Base-by-base conservation (phyloP, 2,329 filamentous ascomycete genomes). In the Tolypocladium tropicale region DNA sequence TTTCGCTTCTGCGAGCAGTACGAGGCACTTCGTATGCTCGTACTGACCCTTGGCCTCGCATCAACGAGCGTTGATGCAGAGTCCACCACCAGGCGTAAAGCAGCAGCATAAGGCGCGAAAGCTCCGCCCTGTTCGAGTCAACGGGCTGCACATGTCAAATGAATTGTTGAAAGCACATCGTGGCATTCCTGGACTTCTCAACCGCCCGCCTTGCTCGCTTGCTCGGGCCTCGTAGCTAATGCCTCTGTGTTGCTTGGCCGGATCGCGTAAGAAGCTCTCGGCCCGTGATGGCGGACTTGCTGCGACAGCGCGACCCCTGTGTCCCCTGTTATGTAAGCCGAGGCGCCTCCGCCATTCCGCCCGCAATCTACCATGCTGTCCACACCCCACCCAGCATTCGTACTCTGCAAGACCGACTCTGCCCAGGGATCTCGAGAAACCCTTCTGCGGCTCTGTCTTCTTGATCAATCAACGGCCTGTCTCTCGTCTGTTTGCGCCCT, bases 281-380 rank as follows among this genome's bases (percentile, higher is more conserved):
- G n/a, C 53, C 21, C n/a, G 54, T 41, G 33, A 53, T 46, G 43
- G 41, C 52, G 37, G 16, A 18, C 34, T 37, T 34, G n/a, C n/a
- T n/a, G n/a, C n/a, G n/a, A n/a, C n/a, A n/a, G n/a, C n/a, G n/a
- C n/a, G n/a, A n/a, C n/a, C n/a, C n/a, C n/a, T n/a, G n/a, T n/a
- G n/a, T n/a, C 54, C 34, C 30, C 50, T 50, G 49, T 59, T 59
- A 59, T 56, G 58, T 59, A 59, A 59, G 58, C 58, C 23, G 33
- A 37, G 9, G 14, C 14, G 36, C 23, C 6, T 28, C 43, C 43
- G 25, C 25, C 14, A 21, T 12, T 43, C n/a, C 39, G 23, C 43
- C 23, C 25, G 23, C 16, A 48, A n/a, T 32, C 18, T 30, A 11
- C 43, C 43, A 21, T 54, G 9, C 32, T 48, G 50, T 39, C 41